Conservation (phyloP, 345 rosid genomes). For the Eucalyptus erythrocorys region DNA sequence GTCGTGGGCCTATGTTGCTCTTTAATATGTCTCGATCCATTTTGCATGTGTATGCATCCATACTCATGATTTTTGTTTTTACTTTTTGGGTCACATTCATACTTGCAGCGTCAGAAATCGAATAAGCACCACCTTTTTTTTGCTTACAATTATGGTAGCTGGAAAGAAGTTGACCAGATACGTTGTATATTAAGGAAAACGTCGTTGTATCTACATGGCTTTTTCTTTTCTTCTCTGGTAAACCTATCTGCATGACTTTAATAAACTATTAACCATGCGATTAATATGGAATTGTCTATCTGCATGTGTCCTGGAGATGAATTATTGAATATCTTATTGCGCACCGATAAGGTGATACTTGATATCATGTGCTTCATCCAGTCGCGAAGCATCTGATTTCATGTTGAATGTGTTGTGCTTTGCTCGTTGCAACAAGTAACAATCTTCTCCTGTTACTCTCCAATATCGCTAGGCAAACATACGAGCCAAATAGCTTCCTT, state of each 20-base stretch:
- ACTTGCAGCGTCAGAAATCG: neutral
- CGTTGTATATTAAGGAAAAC: neutral
- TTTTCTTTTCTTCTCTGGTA: neutral
- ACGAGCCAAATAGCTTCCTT: neutral
- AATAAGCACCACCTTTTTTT: neutral
- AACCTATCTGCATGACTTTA: neutral
- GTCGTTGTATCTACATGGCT: neutral
- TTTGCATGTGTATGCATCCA: neutral
- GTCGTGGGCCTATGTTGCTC: neutral
- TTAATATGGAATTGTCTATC: neutral
- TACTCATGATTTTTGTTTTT: neutral
- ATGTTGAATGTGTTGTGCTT: neutral
- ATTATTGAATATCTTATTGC: neutral
- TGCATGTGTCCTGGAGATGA: neutral
- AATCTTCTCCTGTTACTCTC: no score
- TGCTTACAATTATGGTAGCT: neutral
- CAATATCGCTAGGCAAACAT: neutral
- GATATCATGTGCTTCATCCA: neutral
- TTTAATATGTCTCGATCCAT: neutral
- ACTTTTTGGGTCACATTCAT: neutral
- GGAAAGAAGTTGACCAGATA: neutral
- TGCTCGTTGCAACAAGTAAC: no score
- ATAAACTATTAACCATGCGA: neutral
- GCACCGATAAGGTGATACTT: neutral
- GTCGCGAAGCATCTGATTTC: neutral